phyloP scores from a whole-genome alignment of 257 asterid genomes.

The Datura wrightii region DNA sequence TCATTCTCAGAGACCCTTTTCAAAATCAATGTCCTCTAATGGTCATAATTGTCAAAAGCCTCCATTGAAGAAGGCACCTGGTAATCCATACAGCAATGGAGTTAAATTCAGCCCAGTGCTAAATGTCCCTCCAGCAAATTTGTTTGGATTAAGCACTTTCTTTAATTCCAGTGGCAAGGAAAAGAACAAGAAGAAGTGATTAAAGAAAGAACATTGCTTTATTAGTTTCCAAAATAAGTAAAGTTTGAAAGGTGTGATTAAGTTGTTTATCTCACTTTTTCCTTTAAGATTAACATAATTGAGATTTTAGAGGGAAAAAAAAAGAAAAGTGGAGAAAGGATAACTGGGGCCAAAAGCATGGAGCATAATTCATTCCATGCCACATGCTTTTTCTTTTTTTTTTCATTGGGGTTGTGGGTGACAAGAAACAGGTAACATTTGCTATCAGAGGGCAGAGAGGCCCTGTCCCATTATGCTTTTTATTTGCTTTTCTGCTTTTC shows the following conservation, averaged over 20 bases:
- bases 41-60: slow-evolving; percentile 60
- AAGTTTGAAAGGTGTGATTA: not conserved
- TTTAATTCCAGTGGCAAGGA: slow-evolving; percentile 65
- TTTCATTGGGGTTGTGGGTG: not conserved
- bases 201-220: not conserved
- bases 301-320: not conserved
- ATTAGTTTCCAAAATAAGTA: not conserved
- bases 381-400: slow-evolving; percentile 21
- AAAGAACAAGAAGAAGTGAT: slow-evolving; percentile 62
- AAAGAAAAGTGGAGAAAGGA: slow-evolving; percentile 23
- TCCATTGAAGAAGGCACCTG: slow-evolving; percentile 63
- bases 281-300: slow-evolving; percentile 2
- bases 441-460: slow-evolving; percentile 33
- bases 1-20: slow-evolving; percentile 41
- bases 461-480: slow-evolving; percentile 29
- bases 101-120: slow-evolving; percentile 64
- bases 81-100: slow-evolving; percentile 49
- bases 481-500: not conserved
- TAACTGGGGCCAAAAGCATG: slow-evolving; percentile 30
- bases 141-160: slow-evolving; percentile 72
- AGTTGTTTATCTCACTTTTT: not conserved
- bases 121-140: slow-evolving; percentile 66
- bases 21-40: slow-evolving; percentile 34
- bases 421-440: slow-evolving; percentile 44
- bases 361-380: slow-evolving; percentile 27